These are phyloP conservation scores for Yamadazyma triangularis DNA, from an alignment of 1,139 yeast species.

Conservation along the genomic window DNA sequence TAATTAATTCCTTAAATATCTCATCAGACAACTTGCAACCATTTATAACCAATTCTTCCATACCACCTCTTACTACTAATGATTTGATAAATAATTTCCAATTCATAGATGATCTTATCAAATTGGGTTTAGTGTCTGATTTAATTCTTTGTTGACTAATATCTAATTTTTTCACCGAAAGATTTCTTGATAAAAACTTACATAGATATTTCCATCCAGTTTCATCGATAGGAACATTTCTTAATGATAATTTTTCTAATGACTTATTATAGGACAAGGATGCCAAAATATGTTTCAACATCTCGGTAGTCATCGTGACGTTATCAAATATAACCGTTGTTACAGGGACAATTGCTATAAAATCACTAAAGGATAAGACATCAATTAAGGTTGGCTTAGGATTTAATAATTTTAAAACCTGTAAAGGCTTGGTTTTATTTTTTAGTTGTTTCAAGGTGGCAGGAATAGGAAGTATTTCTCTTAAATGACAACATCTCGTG, in stretches of 20 bases:
- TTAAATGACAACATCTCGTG: constrained; percentile 86
- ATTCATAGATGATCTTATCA: constrained; percentile 63
- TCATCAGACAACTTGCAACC: constrained; percentile 65
- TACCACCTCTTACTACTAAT: constrained; percentile 57
- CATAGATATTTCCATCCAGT: constrained; percentile 75
- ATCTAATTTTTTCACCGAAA: constrained; percentile 62
- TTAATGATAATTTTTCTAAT: constrained; percentile 67
- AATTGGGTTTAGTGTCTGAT: constrained; percentile 39
- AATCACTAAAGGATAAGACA: constrained; percentile 82
- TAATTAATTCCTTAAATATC: constrained; percentile 47
- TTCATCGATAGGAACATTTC: constrained; percentile 72
- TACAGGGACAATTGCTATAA: constrained; percentile 78
- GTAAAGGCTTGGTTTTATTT: constrained; percentile 69
- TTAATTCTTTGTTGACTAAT: constrained; percentile 71
- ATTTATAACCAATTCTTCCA: constrained; percentile 78
- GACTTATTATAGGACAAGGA: constrained; percentile 55
- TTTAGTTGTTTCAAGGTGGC: constrained; percentile 84
- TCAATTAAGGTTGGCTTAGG: constrained; percentile 92
- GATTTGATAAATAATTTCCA: constrained; percentile 70
- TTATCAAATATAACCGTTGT: constrained; percentile 78
- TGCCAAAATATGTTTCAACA: constrained; percentile 66
- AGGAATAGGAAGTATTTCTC: constrained; percentile 91
- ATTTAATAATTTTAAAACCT: constrained; percentile 72
- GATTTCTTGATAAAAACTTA: constrained; percentile 59
- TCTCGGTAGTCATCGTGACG: constrained; percentile 72